Base-by-base conservation (phyloP, 2,329 filamentous ascomycete species). In the Sporothrix sp. region DNA sequence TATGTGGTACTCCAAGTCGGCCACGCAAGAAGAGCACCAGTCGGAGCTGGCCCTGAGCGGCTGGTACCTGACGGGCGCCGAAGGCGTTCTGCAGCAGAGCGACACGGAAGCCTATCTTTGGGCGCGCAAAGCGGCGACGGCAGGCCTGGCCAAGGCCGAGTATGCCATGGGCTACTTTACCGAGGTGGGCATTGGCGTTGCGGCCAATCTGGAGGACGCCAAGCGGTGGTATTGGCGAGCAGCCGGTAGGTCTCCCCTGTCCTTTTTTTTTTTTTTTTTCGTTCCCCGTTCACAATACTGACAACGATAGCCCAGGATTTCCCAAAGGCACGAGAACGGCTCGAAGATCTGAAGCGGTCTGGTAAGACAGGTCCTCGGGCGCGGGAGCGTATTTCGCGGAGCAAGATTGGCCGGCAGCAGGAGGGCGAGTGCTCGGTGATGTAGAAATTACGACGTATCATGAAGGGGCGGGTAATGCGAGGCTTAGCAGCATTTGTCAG, bases 161-260 rank as follows among this genome's bases (percentile, higher is more conserved):
- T 97, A 96, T 68, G 93, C 91, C 0, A 95, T 98, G 85, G 93
- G 93, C 0, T 96, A 97, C 68, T 96, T 95, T 63, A 94, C 87
- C 1, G 93, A 98, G 67, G 84, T 93, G 44, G 93, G 93, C 11
- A 97, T 98, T 59, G 93, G 93, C 27, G 82, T 87, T 57, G 75
- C 84, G 14, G 81, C 85, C 8, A 94, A 91, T 64, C 61, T 96
- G 59, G 93, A 98, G 61, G 93, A 97, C 68, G 93, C 91, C 20
- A 96, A 95, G 74, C 80, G 89, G 60, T 98, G 93, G 93, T 98
- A 98, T 69, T 96, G 90, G 78, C 78, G 91, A 65, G 90, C 93
- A 68, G 93, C 93, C 64, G 86, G 91, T 96, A 75, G 81, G 88
- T 85, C 56, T 56, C 43, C 40, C 38, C 36, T 82, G 53, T 52